These are phyloP conservation scores for Neurospora sp. DNA, from an alignment of 495 filamentous ascomycete species.

Conservation along the genomic window DNA sequence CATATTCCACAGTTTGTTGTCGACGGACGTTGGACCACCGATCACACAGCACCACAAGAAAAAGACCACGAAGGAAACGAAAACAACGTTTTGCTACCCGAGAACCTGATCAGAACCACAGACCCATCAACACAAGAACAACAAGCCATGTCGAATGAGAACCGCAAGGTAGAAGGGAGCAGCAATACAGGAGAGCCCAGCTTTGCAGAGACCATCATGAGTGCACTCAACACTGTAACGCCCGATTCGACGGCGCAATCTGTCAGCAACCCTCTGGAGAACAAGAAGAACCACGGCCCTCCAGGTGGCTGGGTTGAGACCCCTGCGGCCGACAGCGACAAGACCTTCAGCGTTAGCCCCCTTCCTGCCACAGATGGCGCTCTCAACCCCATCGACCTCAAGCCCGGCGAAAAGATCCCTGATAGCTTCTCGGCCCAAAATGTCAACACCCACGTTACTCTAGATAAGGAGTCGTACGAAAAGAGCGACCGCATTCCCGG, in stretches of 20 bases:
- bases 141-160: neutral
- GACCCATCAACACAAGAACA: neutral
- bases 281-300: constrained; percentile 8
- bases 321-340: constrained; percentile 40
- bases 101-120: constrained; percentile 46
- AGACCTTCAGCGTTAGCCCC: constrained; percentile 51
- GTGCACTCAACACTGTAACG: constrained; percentile 41
- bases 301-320: constrained; percentile 79
- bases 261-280: constrained; percentile 59
- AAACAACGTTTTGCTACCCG: constrained; percentile 78
- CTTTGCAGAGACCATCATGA: constrained; percentile 46
- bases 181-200: constrained; percentile 21
- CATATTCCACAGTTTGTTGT: constrained; percentile 65
- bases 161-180: neutral
- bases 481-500: constrained; percentile 46
- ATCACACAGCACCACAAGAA: constrained; percentile 68
- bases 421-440: constrained; percentile 42
- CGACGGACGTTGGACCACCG: constrained; percentile 75
- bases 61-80: constrained; percentile 65
- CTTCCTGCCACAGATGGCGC: constrained; percentile 62
- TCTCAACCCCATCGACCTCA: constrained; percentile 66
- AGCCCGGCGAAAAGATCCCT: constrained; percentile 70
- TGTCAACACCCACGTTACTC: constrained; percentile 46
- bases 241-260: constrained; percentile 66
- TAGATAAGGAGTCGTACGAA: constrained; percentile 72